Conservation (phyloP, 805 yeast genomes). For the Metschnikowia koreensis region DNA sequence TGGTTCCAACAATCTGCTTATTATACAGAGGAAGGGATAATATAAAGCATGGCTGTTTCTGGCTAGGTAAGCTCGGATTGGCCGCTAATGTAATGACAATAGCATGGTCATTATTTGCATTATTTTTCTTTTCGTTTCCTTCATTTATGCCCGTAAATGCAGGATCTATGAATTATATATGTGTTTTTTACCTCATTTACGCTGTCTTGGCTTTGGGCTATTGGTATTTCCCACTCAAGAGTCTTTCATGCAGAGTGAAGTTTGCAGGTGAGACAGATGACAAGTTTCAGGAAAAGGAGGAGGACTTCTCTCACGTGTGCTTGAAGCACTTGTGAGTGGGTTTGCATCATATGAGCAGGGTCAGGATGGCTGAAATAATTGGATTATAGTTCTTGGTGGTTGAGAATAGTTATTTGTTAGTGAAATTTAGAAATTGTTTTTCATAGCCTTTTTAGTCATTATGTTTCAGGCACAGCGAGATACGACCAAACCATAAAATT, state of each 20-base stretch:
- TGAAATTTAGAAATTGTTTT: no score
- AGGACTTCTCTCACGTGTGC: conserved; percentile 45
- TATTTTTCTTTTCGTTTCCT: conserved; percentile 42
- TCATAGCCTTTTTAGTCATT: no score
- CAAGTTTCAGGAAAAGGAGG: conserved; percentile 40
- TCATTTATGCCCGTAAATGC: conserved; percentile 28
- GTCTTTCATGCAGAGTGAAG: conserved; percentile 34
- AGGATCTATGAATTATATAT: conserved; percentile 29
- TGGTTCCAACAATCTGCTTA: conserved; percentile 37
- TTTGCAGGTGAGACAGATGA: conserved; percentile 50
- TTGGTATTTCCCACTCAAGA: conserved; percentile 44
- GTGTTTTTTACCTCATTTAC: conserved; percentile 29
- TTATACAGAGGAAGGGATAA: conserved; percentile 37
- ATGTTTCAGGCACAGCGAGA: no score
- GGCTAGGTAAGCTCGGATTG: conserved; percentile 39
- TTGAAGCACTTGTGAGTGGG: conserved; percentile 16
- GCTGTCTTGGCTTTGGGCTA: conserved; percentile 35
- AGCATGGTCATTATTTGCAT: conserved; percentile 35
- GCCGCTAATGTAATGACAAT: conserved; percentile 33
- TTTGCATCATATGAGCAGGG: no score
- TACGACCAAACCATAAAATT: no score
- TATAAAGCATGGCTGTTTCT: conserved; percentile 40
- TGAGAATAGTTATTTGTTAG: no score
- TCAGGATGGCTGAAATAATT: no score
- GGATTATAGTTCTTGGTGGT: no score